These are phyloP conservation scores for Colletotrichum abscissum DNA, from an alignment of 2,329 filamentous ascomycete species.

Conservation along the genomic window DNA sequence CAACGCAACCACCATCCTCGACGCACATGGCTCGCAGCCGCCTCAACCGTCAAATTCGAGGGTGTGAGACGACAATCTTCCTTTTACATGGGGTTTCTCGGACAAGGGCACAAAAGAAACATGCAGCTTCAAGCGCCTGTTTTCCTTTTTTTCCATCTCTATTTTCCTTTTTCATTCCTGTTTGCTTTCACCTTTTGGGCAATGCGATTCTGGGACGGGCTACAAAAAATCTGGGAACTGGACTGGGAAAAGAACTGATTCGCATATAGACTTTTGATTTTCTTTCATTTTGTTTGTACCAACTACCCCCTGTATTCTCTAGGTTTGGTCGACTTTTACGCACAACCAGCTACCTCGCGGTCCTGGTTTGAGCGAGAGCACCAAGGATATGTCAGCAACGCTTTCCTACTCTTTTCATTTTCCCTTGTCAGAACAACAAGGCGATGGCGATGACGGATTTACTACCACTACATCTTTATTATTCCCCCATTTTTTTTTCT, in stretches of 20 bases:
- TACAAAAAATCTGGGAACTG: slow-evolving; percentile 36
- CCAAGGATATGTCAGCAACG: slow-evolving; percentile 35
- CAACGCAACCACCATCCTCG: slow-evolving; percentile 35
- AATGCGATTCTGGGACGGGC: slow-evolving; percentile 26
- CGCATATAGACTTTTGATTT: slow-evolving; percentile 35
- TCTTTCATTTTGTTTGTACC: slow-evolving; percentile 25
- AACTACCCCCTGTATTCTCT: slow-evolving; percentile 18
- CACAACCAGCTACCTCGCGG: slow-evolving; percentile 25
- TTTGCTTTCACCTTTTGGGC: background rate
- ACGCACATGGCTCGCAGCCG: slow-evolving; percentile 32
- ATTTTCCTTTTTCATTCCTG: slow-evolving; percentile 1
- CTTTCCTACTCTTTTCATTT: slow-evolving; percentile 25
- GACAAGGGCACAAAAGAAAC: slow-evolving; percentile 28
- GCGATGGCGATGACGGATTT: slow-evolving; percentile 27
- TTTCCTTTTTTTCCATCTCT: slow-evolving; percentile 3
- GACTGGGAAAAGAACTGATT: slow-evolving; percentile 37
- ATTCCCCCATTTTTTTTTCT: slow-evolving; percentile 8
- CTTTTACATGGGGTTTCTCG: slow-evolving; percentile 8
- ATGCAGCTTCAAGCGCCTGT: slow-evolving; percentile 15
- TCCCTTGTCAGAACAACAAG: slow-evolving; percentile 33
- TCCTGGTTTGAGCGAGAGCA: slow-evolving; percentile 6
- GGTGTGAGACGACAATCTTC: slow-evolving; percentile 27
- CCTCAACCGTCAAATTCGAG: slow-evolving; percentile 26
- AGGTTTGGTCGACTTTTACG: slow-evolving; percentile 3
- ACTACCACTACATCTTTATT: slow-evolving; percentile 5